These are phyloP conservation scores for Aureobasidium mangrovei DNA, from an alignment of 2,329 filamentous ascomycete species.

Conservation along the genomic window DNA sequence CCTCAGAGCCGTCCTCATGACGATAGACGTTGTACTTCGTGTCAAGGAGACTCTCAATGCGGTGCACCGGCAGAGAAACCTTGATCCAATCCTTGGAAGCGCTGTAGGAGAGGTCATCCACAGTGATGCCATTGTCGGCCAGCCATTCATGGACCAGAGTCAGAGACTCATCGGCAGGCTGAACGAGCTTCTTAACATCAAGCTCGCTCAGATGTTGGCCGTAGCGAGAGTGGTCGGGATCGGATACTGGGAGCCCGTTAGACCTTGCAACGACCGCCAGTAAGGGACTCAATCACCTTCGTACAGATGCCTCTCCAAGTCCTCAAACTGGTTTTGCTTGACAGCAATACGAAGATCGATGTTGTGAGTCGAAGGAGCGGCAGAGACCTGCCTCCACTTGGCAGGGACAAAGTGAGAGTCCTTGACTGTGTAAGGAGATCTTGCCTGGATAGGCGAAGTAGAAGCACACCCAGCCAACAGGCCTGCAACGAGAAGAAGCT, in stretches of 20 bases:
- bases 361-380: constrained; percentile 40
- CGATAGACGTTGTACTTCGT: constrained; percentile 46
- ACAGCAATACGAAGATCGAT: constrained; percentile 51
- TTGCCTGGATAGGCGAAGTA: constrained; percentile 7
- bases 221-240: constrained; percentile 46
- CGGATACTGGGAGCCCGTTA: constrained; percentile 33
- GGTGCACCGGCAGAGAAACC: constrained; percentile 42
- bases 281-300: constrained; percentile 32
- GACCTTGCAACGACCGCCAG: not conserved
- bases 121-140: constrained; percentile 42
- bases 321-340: constrained; percentile 48
- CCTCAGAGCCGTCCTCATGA: constrained; percentile 40
- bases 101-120: constrained; percentile 35
- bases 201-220: constrained; percentile 43
- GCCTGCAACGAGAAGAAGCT: constrained; percentile 10
- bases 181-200: constrained; percentile 46
- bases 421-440: constrained; percentile 45
- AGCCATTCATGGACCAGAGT: constrained; percentile 50
- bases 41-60: constrained; percentile 45
- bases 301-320: constrained; percentile 47
- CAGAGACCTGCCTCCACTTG: constrained; percentile 41
- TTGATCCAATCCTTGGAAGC: constrained; percentile 51
- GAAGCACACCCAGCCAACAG: constrained; percentile 4
- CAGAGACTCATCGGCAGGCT: constrained; percentile 44
- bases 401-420: constrained; percentile 46